phyloP scores from a whole-genome alignment of 176 grass and related monocot species.

The Phoenix dactylifera region DNA sequence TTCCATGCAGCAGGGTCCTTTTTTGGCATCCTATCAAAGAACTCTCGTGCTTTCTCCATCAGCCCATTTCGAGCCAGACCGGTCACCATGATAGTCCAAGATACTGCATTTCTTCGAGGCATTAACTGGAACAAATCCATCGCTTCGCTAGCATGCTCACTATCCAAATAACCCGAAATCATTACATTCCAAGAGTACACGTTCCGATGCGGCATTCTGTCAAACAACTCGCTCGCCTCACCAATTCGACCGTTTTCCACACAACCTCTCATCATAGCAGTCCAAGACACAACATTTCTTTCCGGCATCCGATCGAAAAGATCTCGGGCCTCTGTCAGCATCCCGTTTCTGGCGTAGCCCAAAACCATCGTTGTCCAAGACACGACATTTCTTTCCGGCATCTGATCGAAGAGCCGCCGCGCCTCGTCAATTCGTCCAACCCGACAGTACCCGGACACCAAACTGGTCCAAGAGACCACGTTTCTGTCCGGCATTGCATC shows the following conservation, averaged over 20 bases:
- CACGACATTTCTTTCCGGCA: conserved; percentile 25
- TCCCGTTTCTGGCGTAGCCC: conserved; percentile 16
- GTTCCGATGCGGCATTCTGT: conserved; percentile 18
- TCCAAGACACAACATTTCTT: conserved; percentile 24
- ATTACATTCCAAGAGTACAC: conserved; percentile 27
- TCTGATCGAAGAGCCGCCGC: conserved; percentile 10
- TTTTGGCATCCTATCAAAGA: conserved; percentile 16
- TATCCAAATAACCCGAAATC: conserved; percentile 18
- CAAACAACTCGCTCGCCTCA: conserved; percentile 14
- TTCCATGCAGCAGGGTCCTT: conserved; percentile 24
- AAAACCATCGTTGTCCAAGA: conserved; percentile 22
- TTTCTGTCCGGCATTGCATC: conserved; percentile 14
- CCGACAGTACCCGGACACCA: conserved; percentile 18
- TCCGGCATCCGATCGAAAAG: conserved; percentile 22
- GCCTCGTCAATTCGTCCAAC: conserved; percentile 10
- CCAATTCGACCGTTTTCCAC: conserved; percentile 3
- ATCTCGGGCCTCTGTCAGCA: conserved; percentile 1
- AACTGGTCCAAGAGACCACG: conserved; percentile 24
- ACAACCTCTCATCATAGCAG: conserved; percentile 17
- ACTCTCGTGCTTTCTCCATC: conserved; percentile 7
- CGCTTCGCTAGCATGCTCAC: conserved; percentile 1
- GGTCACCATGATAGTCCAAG: conserved; percentile 20
- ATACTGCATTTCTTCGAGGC: conserved; percentile 20
- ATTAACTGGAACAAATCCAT: conserved; percentile 11
- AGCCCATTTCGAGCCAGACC: conserved; percentile 17